Base-by-base conservation (phyloP, 225 moss, liverwort and hornwort genomes). In the Asterella californica region DNA sequence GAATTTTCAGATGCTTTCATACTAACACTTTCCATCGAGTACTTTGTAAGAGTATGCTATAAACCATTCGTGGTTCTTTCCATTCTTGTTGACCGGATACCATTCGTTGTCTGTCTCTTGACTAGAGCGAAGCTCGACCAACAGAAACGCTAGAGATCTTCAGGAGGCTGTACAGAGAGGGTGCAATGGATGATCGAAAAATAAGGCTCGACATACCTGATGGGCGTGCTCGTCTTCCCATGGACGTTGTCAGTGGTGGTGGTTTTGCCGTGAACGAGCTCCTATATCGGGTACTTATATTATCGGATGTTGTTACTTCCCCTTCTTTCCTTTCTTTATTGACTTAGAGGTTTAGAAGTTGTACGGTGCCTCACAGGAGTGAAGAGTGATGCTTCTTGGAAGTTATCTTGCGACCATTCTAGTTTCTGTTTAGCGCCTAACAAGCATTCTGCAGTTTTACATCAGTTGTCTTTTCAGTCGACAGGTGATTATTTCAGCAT, bases 181-280 rank as follows among this genome's bases (percentile, higher is more conserved):
- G 96, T 75, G 86, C 88, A 64, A 80, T 96, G 83, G 92, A 94
- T 81, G 88, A 83, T 76, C 90, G 88, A 62, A 96, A 96, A 82
- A 94, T 96, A 80, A 92, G 92, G 82, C 83, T 96, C 69, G 96
- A 96, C 78, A 83, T 94, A 72, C 92, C 93, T 46, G 93, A 95
- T 82, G 93, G 92, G 74, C 92, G 94, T 50, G 87, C 88, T 50
- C 87, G 90, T 55, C 81, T 92, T 76, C 94, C 94, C 72, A 79
- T 94, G 64, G 91, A 96, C 69, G 87, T 96, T 60, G 87, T 88
- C 72, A 89, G 90, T 42, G 89, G 92, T 55, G 87, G 90, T 80
- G 94, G 94, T 34, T 90, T 90, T 81, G 91, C 93, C 30, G 90
- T 91, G 55, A 92, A 93, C 83, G 95, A 95, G 81, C 90, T 95